Evolutionary conservation across 768 basidiomycete species (phyloP), one percentile per base, ranked within the genome.

Genomic region (Suillus variegatus): DNA sequence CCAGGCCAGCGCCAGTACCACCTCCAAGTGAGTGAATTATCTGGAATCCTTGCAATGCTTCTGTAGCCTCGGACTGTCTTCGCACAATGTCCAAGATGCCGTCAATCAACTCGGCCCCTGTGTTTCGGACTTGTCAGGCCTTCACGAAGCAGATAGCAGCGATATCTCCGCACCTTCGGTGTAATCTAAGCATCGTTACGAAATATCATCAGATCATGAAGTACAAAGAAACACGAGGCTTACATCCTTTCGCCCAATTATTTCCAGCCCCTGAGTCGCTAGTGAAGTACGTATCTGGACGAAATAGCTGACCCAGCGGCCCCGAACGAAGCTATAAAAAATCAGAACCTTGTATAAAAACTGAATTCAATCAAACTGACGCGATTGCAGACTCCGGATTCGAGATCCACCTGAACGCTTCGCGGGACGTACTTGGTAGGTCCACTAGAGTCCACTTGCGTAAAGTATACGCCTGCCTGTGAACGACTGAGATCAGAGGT

Each of bases 241-340:
- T 70, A 93, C 92, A 93, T 84, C 93, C 94, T 80, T 97, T 97
- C 18, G 94, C 95, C 92, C 94, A 97, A 68, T 96, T 97, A 72
- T 98, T 97, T 20, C 95, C 95, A 1, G 95, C 89, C 60, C 87
- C 84, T 64, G 80, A 79, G 52, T 84, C 77, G 7, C 87, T 84
- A 44, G 86, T 85, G 56, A 95, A 74, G 74, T 85, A 97, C 2
- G 93, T 97, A 73, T 95, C 94, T 2, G 96, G 96, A 58, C 89
- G 86, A 80, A 95, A 97, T 7, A 99, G 82, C 9, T 74, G 70
- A 3, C 95, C 95, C 46, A 92, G 78, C 3, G 84, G 77, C 13
- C 94, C 92, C 35, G 87, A 82, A 56, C 87, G 86, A 60, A 94
- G 78, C 87, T 93, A 67, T 12, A 6, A 49, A 18, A 25, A n/a